Conservation (phyloP, 305 asterid species). For the Caryopteris hybrid region DNA sequence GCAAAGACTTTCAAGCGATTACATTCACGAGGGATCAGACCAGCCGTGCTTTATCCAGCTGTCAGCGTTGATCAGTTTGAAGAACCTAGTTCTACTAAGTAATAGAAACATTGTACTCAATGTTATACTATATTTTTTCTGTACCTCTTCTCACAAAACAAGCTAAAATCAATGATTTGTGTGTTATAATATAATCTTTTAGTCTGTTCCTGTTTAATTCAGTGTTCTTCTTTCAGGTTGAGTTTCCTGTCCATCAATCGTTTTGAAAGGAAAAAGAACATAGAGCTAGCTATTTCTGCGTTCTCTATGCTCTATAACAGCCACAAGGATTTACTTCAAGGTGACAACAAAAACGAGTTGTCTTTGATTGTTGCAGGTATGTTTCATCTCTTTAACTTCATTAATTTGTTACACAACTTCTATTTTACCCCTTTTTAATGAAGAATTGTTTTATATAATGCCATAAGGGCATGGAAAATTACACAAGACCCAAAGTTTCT, state of each 20-base stretch:
- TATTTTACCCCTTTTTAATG: background rate
- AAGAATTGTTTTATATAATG: background rate
- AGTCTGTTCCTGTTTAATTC: background rate
- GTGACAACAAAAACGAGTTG: slow-evolving; percentile 34
- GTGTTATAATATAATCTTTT: background rate
- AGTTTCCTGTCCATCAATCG: slow-evolving; percentile 91
- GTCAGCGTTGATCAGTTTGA: slow-evolving; percentile 81
- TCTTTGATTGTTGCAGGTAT: slow-evolving; percentile 78
- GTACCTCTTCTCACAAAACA: background rate
- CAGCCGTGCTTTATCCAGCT: slow-evolving; percentile 94
- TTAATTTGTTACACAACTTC: background rate
- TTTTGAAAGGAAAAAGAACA: slow-evolving; percentile 91
- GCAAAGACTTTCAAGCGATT: slow-evolving; percentile 64
- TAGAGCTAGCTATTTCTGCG: slow-evolving; percentile 85
- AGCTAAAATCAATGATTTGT: background rate
- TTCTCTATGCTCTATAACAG: slow-evolving; percentile 55
- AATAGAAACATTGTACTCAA: slow-evolving; percentile 28
- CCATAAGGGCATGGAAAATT: background rate
- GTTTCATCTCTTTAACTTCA: slow-evolving; percentile 8
- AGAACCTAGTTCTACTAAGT: slow-evolving; percentile 59
- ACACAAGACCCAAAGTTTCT: background rate
- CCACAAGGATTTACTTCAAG: slow-evolving; percentile 29
- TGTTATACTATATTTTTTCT: background rate
- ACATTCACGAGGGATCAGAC: slow-evolving; percentile 47
- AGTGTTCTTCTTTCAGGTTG: slow-evolving; percentile 39